phyloP scores from a whole-genome alignment of 148 eudicot genomes.

The Persicaria tinctoria region DNA sequence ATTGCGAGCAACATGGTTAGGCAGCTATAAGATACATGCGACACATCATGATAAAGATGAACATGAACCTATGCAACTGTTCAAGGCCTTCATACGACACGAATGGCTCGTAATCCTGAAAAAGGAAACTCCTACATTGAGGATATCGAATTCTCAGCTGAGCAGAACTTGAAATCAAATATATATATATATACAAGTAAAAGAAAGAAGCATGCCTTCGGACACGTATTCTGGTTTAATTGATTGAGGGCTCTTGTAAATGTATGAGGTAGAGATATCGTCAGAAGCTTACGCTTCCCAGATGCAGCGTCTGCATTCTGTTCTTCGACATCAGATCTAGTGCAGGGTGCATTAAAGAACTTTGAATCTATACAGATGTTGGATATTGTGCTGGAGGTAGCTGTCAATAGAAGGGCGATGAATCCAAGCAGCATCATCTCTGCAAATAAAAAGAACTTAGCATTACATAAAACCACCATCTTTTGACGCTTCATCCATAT shows the following conservation, averaged over 20 bases:
- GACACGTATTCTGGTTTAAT: constrained; percentile 60
- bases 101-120: constrained; percentile 82
- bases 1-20: constrained; percentile 97
- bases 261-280: constrained; percentile 24
- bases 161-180: neutral
- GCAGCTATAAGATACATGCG: constrained; percentile 97
- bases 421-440: too few relatives aligned
- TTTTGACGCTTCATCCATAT: too few relatives aligned
- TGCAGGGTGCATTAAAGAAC: too few relatives aligned
- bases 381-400: too few relatives aligned
- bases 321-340: constrained; percentile 30
- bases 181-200: neutral
- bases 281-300: constrained; percentile 58
- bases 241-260: constrained; percentile 50
- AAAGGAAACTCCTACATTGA: neutral
- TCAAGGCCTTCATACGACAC: constrained; percentile 96
- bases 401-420: too few relatives aligned
- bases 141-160: neutral
- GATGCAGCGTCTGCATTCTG: constrained; percentile 31
- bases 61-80: constrained; percentile 95
- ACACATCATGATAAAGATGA: constrained; percentile 96
- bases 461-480: too few relatives aligned
- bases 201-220: constrained; percentile 41
- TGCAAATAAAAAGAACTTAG: too few relatives aligned
- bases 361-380: too few relatives aligned